Evolutionary conservation across 2,329 filamentous ascomycete species (phyloP).

Genomic region (Fusarium floridanum): DNA sequence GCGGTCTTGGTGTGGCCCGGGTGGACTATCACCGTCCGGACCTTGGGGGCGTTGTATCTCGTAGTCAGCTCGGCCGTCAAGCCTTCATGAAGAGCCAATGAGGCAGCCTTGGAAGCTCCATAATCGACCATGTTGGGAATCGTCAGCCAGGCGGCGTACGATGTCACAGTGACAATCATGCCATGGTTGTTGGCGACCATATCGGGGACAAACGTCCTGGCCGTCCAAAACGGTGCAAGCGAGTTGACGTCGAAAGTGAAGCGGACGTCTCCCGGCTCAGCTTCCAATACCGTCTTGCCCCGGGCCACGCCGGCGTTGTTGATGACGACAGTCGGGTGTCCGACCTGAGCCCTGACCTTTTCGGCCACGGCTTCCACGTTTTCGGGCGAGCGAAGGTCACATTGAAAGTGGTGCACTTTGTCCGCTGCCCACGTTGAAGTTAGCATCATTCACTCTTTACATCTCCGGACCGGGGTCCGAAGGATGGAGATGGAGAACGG

Average conservation of each 20-base stretch:
- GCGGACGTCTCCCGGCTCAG: constrained; percentile 69
- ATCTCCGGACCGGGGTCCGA: constrained; percentile 5
- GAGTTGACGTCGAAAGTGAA: constrained; percentile 80
- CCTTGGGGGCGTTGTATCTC: constrained; percentile 71
- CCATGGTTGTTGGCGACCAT: constrained; percentile 76
- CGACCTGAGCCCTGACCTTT: constrained; percentile 67
- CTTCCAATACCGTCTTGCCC: constrained; percentile 71
- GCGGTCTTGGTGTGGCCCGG: constrained; percentile 59
- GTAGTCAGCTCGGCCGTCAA: constrained; percentile 69
- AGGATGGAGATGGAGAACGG: constrained; percentile 37
- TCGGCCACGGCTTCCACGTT: constrained; percentile 65
- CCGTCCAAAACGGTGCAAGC: constrained; percentile 75
- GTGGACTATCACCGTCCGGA: constrained; percentile 76
- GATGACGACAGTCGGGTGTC: constrained; percentile 76
- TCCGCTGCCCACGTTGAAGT: constrained; percentile 48
- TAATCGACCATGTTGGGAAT: constrained; percentile 78
- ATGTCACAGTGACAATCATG: constrained; percentile 79
- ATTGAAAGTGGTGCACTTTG: constrained; percentile 76
- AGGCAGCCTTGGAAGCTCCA: constrained; percentile 73
- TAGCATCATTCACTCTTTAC: constrained; percentile 13
- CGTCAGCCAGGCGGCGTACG: constrained; percentile 70
- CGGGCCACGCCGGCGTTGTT: constrained; percentile 77
- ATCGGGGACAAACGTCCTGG: constrained; percentile 74
- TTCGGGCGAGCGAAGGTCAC: constrained; percentile 74
- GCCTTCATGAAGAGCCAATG: constrained; percentile 76